phyloP scores from a whole-genome alignment of 352 stramenopile species.

The Aphanomyces euteiches region DNA sequence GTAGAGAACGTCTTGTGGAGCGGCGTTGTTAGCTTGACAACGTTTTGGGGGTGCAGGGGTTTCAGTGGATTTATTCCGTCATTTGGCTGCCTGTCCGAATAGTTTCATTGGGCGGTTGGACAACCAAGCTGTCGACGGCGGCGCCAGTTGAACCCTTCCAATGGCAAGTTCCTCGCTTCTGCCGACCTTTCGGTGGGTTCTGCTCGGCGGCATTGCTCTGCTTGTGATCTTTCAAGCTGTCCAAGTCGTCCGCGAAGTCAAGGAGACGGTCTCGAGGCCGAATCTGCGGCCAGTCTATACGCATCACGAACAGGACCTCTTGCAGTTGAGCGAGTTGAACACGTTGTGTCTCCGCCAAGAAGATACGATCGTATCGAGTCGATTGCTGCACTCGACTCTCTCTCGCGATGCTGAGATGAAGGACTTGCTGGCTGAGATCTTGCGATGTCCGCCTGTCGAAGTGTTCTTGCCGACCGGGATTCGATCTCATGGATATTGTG shows the following conservation, averaged over 20 bases:
- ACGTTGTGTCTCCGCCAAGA: neutral
- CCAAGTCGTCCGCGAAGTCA: neutral
- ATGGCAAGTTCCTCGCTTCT: no score
- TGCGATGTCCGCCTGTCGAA: constrained; percentile 14
- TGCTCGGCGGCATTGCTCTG: neutral
- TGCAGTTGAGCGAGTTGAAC: constrained; percentile 13
- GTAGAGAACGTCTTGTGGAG: no score
- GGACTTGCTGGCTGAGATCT: constrained; percentile 43
- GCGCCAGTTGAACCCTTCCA: no score
- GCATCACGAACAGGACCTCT: neutral
- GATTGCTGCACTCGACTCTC: neutral
- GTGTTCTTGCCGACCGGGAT: constrained; percentile 8
- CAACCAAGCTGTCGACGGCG: no score
- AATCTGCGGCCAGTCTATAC: no score
- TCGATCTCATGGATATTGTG: constrained; percentile 4
- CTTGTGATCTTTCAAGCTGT: constrained; percentile 5
- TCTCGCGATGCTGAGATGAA: neutral
- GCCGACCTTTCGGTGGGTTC: constrained; percentile 10
- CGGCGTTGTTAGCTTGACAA: no score
- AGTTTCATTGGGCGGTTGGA: no score
- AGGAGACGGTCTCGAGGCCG: no score
- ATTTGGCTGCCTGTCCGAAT: no score
- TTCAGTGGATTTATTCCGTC: no score
- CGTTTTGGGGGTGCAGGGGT: no score
- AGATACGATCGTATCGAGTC: neutral